Conservation (phyloP, 2,329 filamentous ascomycete genomes). For the Clonostachys byssicola region DNA sequence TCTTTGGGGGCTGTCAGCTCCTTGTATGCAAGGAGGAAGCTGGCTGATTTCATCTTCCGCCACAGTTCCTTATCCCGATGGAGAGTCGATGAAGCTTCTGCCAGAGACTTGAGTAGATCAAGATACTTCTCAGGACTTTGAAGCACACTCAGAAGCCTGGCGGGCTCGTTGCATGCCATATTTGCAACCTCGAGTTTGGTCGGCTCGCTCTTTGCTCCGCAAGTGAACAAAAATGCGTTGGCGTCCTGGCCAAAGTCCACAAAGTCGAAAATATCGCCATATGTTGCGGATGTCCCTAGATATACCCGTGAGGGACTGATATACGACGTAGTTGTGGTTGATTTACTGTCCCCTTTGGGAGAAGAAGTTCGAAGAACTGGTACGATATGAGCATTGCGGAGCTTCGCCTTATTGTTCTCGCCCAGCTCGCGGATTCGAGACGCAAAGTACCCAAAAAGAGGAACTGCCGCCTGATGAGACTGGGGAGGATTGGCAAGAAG, state of each 20-base stretch:
- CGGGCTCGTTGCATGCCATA: slow-evolving; percentile 80
- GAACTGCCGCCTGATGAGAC: slow-evolving; percentile 60
- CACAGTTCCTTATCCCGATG: slow-evolving; percentile 78
- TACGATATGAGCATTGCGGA: slow-evolving; percentile 66
- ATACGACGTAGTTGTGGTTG: slow-evolving; percentile 18
- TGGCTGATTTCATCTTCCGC: slow-evolving; percentile 67
- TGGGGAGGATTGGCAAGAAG: slow-evolving; percentile 70
- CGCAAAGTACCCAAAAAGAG: slow-evolving; percentile 80
- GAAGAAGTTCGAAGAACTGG: slow-evolving; percentile 48
- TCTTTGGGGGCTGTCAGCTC: slow-evolving; percentile 54
- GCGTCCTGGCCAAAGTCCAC: slow-evolving; percentile 88
- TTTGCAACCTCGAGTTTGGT: slow-evolving; percentile 81
- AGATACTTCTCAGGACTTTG: slow-evolving; percentile 84
- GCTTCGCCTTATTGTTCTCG: slow-evolving; percentile 50
- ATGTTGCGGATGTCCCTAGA: slow-evolving; percentile 65
- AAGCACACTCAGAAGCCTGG: slow-evolving; percentile 73
- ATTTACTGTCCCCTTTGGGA: slow-evolving; percentile 31
- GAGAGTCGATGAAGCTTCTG: slow-evolving; percentile 64
- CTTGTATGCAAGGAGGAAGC: slow-evolving; percentile 79
- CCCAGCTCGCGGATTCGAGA: slow-evolving; percentile 71
- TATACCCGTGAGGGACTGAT: slow-evolving; percentile 74
- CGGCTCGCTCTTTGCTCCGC: slow-evolving; percentile 88
- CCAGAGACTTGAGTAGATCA: slow-evolving; percentile 73
- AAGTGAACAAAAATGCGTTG: slow-evolving; percentile 82
- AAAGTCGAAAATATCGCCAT: slow-evolving; percentile 92